Conservation (phyloP, 225 moss, liverwort and hornwort genomes). For the Climacium dendroides region DNA sequence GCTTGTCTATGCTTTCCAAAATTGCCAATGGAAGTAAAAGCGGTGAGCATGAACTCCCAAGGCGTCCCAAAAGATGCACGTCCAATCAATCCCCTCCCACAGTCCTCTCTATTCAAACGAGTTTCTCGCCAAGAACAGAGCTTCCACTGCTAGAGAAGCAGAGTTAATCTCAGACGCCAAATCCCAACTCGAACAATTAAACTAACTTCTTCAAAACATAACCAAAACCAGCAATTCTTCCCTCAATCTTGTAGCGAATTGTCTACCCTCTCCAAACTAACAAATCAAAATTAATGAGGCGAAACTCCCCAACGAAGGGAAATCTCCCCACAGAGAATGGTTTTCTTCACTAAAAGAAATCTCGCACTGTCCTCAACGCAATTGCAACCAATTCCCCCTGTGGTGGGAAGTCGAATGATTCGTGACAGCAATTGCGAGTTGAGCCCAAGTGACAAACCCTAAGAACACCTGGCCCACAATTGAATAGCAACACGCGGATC, state of each 20-base stretch:
- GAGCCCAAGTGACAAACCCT: not conserved
- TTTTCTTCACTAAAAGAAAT: not conserved
- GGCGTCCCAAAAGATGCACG: not conserved
- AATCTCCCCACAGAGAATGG: not conserved
- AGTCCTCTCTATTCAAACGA: not conserved
- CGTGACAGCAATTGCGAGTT: not conserved
- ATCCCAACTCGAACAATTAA: not conserved
- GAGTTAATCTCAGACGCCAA: not conserved
- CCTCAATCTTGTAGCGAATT: not conserved
- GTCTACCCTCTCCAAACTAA: not conserved
- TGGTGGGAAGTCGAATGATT: not conserved
- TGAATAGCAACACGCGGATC: not conserved
- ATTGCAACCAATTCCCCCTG: not conserved
- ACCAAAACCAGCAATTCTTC: not conserved
- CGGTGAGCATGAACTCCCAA: not conserved
- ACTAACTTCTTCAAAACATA: not conserved
- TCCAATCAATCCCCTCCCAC: not conserved
- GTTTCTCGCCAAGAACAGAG: not conserved
- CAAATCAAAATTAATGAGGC: not conserved
- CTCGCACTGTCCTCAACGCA: not conserved
- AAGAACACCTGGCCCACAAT: not conserved
- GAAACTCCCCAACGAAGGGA: not conserved
- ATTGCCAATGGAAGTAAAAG: not conserved
- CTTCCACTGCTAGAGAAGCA: not conserved
- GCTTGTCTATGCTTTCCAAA: not conserved